These are phyloP conservation scores for Rhizophagus sp. DNA, from an alignment of 192 early-diverging fungal species.

Conservation along the genomic window DNA sequence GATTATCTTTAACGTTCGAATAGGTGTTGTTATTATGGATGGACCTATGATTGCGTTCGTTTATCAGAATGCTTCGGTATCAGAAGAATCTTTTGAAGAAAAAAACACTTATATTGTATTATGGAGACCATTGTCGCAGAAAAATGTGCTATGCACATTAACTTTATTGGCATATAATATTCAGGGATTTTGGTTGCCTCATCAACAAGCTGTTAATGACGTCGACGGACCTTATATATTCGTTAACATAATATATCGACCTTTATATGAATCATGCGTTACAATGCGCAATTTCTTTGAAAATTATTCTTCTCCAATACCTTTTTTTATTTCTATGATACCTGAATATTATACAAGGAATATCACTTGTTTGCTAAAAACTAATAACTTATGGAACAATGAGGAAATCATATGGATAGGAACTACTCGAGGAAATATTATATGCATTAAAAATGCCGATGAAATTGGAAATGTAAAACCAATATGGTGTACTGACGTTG, in stretches of 20 bases:
- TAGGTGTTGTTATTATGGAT: conserved; percentile 21
- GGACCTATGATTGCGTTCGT: neutral
- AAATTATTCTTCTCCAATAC: neutral
- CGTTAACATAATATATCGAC: conserved; percentile 6
- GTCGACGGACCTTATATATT: neutral
- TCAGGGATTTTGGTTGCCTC: neutral
- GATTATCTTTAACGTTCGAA: neutral
- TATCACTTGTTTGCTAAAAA: neutral
- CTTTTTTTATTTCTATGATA: neutral
- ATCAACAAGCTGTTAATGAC: neutral
- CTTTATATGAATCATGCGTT: neutral
- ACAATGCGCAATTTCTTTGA: neutral
- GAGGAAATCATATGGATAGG: conserved; percentile 13
- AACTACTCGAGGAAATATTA: neutral
- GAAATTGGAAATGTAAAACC: neutral
- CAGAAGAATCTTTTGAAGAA: neutral
- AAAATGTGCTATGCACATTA: neutral
- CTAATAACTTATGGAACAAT: neutral
- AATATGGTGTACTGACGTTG: neutral
- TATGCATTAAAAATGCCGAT: neutral
- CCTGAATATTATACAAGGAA: neutral
- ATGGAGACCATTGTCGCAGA: neutral
- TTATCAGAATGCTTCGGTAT: neutral
- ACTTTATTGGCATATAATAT: neutral
- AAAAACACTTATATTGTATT: conserved; percentile 5